Evolutionary conservation across 176 grass and related monocot genomes (phyloP), one percentile per base, ranked within the genome.

Genomic region (Rhynchospora pubera): DNA sequence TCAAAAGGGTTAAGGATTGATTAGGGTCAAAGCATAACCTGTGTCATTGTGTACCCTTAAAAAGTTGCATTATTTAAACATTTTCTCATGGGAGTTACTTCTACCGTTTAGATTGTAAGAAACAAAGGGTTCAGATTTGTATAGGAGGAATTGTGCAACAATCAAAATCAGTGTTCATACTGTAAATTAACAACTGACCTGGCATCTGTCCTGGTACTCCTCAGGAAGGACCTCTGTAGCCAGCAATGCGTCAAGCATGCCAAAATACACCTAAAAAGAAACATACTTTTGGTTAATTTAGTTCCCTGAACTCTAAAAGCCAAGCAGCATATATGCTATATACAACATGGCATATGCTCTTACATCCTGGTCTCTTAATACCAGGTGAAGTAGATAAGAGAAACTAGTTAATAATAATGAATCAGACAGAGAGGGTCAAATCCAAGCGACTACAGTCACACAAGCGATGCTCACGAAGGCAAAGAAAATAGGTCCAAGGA

Each of bases 161-260:
- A 75, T 14, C 16, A 11, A 76, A 75, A 6, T 16, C 24, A 56
- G 30, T 77, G 50, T 77, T 69, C 39, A 16, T 16, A 32, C 6
- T 10, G 72, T 11, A 32, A 50, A 48, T 52, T 62, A 56, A 59
- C 82, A 67, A 63, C 65, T 68, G 81, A 99, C 97, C 93, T 99
- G 97, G 82, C 93, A 99, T 77, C 93, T 61, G 67, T 96, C 97
- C 1, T 86, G 81, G 71, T 99, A 99, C 77, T 99, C 97, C 61
- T 99, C 97, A 0, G 93, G 97, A 83, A 99, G 97, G 44, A 89
- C 89, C 88, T 99, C 97, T 44, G 97, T 87, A 85, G 97, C 93
- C 76, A 99, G 79, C 86, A 99, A 84, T 6, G 97, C 93, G 90
- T 99, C 97, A 83, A 99, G 91, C 97, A 99, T 99, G 62, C 97